Percentiles rank a stretch among this genome's conserved stretches.
These are phyloP conservation scores for Phytophthora pistaciae DNA, from an alignment of 352 stramenopile genomes.

Conservation along the genomic window DNA sequence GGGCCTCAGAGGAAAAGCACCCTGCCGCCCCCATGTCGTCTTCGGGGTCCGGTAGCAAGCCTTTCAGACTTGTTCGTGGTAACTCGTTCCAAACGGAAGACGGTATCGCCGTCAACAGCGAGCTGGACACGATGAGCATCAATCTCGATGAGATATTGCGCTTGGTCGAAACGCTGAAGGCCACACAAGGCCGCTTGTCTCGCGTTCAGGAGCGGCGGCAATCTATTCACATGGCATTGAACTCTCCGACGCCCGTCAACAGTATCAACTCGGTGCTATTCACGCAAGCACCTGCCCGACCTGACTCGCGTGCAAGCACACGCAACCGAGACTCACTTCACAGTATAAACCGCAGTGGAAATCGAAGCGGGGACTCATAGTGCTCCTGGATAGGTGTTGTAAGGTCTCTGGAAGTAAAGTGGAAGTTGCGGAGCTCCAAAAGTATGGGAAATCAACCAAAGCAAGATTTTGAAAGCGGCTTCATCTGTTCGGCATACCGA, in stretches of 20 bases:
- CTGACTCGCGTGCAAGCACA: conserved; percentile 22
- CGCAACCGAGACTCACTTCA: conserved; percentile 21
- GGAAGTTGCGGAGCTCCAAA: too few species aligned
- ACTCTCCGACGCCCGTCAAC: conserved; percentile 19
- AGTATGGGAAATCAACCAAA: neutral
- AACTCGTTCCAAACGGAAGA: conserved; percentile 62
- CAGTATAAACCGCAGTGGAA: conserved; percentile 21
- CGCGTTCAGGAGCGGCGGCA: conserved; percentile 52
- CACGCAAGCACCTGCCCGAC: conserved; percentile 16
- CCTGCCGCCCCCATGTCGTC: conserved; percentile 13
- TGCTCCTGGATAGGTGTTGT: too few species aligned
- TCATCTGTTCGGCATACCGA: neutral
- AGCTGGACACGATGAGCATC: conserved; percentile 58
- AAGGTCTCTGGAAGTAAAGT: too few species aligned
- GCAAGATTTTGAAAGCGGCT: neutral
- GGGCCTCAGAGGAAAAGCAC: conserved; percentile 25
- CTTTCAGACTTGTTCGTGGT: conserved; percentile 30
- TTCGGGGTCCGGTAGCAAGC: conserved; percentile 22
- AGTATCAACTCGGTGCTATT: conserved; percentile 32
- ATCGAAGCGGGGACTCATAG: conserved; percentile 13
- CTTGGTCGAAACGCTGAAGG: conserved; percentile 48
- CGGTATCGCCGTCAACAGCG: conserved; percentile 44
- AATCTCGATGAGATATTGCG: conserved; percentile 57
- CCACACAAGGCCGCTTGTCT: conserved; percentile 45
- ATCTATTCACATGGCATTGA: conserved; percentile 51